These are phyloP conservation scores for Usnea hakonensis DNA, from an alignment of 495 filamentous ascomycete species.

Conservation along the genomic window DNA sequence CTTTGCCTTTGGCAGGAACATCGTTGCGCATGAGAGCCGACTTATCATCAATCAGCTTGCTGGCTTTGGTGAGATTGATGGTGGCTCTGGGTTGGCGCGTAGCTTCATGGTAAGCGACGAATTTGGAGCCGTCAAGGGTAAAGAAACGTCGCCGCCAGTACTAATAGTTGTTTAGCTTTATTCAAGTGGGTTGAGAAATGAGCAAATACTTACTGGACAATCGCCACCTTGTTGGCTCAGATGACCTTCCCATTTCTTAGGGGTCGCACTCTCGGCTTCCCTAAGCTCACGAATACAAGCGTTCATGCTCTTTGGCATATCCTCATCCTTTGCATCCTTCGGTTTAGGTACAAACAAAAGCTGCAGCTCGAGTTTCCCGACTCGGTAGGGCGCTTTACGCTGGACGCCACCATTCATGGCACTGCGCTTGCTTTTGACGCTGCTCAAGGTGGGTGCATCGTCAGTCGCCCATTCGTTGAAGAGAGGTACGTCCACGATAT, in stretches of 20 bases:
- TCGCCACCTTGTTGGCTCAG: conserved; percentile 95
- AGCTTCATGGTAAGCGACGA: conserved; percentile 93
- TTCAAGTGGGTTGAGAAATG: neutral
- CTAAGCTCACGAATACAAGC: conserved; percentile 85
- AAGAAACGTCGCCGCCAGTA: conserved; percentile 98
- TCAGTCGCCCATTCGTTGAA: conserved; percentile 99
- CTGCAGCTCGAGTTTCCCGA: conserved; percentile 89
- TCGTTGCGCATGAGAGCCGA: conserved; percentile 73
- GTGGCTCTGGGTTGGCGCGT: conserved; percentile 92
- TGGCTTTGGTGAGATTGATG: conserved; percentile 91
- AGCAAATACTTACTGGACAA: conserved; percentile 72
- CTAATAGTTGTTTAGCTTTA: conserved; percentile 35
- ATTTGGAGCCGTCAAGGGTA: conserved; percentile 80
- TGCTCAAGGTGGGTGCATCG: conserved; percentile 55
- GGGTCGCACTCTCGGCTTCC: conserved; percentile 67
- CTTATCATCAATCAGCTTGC: conserved; percentile 87
- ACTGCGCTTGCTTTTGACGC: conserved; percentile 84
- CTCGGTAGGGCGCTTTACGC: conserved; percentile 78
- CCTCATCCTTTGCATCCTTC: conserved; percentile 78
- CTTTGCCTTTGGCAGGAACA: conserved; percentile 62
- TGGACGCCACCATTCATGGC: conserved; percentile 49
- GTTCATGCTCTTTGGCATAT: conserved; percentile 99
- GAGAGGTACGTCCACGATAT: conserved; percentile 78
- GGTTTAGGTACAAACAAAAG: conserved; percentile 90
- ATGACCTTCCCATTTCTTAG: conserved; percentile 74